Evolutionary conservation across 2,329 filamentous ascomycete genomes (phyloP), one percentile per base, ranked within the genome.

Genomic region (Xylariomycetidae sp.): DNA sequence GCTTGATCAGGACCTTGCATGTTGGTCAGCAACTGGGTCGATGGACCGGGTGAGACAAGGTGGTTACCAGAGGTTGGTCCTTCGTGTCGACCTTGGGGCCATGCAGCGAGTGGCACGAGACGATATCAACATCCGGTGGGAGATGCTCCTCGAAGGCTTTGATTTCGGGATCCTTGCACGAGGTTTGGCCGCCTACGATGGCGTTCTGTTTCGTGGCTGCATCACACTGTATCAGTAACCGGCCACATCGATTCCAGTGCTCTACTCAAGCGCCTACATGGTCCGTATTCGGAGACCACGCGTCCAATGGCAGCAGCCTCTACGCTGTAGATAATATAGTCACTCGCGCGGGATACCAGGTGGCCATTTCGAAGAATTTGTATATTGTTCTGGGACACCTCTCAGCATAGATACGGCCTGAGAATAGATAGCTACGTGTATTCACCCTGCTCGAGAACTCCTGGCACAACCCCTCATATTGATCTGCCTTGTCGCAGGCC

Each of bases 321-420:
- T 61, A 98, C 92, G 63, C 85, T 94, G 74, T 98, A 98, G 58
- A 98, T 88, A 65, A 95, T 95, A 63, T 89, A 96, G 72, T 96
- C 90, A 80, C 89, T 95, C 62, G 82, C 80, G 65, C 92, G 81
- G 50, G 92, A 95, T 52, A 98, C 92, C 60, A 90, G 75, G 67
- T 96, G 89, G 52, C 93, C 93, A 75, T 95, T 95, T 60, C 78
- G 81, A 59, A 90, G 79, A 53, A 98, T 92, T 62, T 85, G 80
- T 70, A 98, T 71, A 68, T 80, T 79, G 57, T 74, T 81, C 90
- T 89, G 79, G n/a, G 67, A 66, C 57, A 52, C 59, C 49, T 66
- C 68, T 76, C 71, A 75, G 71, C 64, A 64, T 54, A 39, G 47
- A 43, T 46, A 49, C 37, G 40, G 40, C 46, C 46, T 50, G 47